phyloP scores from a whole-genome alignment of 2,329 filamentous ascomycete species.

The Ophiostoma novo-ulmi region DNA sequence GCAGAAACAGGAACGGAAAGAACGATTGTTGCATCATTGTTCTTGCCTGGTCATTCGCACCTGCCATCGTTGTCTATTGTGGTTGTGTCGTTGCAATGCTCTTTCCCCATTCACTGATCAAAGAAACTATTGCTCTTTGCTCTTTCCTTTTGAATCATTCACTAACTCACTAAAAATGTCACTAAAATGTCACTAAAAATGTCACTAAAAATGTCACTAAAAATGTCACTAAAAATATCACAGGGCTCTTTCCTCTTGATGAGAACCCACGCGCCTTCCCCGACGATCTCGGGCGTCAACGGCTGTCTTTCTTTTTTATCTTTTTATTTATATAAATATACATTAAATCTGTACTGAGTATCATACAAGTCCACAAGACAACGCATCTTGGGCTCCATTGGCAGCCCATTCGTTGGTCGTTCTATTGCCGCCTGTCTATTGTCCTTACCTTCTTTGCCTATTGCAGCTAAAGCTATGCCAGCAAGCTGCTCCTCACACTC shows the following conservation, averaged over 20 bases:
- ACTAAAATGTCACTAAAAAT: background rate
- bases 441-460: background rate
- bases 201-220: background rate
- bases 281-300: slow-evolving; percentile 6
- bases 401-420: slow-evolving; percentile 20
- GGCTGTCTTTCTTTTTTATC: background rate
- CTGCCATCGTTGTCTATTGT: background rate
- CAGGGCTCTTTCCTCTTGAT: background rate
- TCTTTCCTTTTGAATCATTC: background rate
- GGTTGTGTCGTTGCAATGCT: background rate
- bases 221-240: background rate
- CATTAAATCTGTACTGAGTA: slow-evolving; percentile 5
- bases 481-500: slow-evolving; percentile 12
- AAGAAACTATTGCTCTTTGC: background rate
- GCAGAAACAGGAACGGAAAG: background rate
- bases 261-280: background rate
- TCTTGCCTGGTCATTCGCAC: background rate
- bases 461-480: background rate
- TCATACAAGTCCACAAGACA: slow-evolving; percentile 7
- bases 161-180: too few species aligned
- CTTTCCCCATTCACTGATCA: background rate
- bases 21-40: background rate
- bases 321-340: background rate
- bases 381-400: slow-evolving; percentile 13
- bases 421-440: slow-evolving; percentile 13